Base-by-base conservation (phyloP, 2,329 filamentous ascomycete genomes). In the Penicillium expansum region DNA sequence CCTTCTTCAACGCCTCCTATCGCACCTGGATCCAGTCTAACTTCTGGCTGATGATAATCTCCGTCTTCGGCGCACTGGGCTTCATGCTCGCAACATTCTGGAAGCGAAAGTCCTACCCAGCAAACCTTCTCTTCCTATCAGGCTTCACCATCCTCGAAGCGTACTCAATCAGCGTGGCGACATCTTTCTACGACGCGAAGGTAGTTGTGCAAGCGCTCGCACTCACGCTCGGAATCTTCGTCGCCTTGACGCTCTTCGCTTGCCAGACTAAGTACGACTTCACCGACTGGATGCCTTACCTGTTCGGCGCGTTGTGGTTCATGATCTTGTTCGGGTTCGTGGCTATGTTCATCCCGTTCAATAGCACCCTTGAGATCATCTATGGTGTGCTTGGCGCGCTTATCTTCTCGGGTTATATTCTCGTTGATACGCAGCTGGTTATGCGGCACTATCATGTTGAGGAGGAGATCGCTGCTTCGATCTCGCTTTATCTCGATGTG, bases 211-310 rank as follows among this genome's bases (percentile, higher is more conserved):
- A 96, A 76, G 94, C 94, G 16, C 87, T 96, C 33, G 77, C 96
- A 63, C 86, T 99, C 56, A 99, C 94, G 1, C 74, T 86, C 10
- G 85, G 79, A 51, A 85, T 87, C 66, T 88, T 88, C 68, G 75
- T 87, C 44, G 83, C 81, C 30, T 73, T 88, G 56, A 87, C 83
- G 3, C 76, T 92, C 43, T 97, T 99, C 74, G 94, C 94, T 48
- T 96, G 92, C 84, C 94, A 99, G 80, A 90, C 90, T 63, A 96
- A 95, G 75, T 99, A 99, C 73, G 94, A 99, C 80, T 99, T 99
- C 74, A 97, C 93, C 1, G 88, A 86, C 62, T 99, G 94, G 93
- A 90, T 93, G 81, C 93, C 94, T 18, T 97, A 97, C 73, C 85
- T 97, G 4, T 95, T 95, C 69, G 92, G 92, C 57, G 87, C 83